Conservation (phyloP, 805 yeast genomes). For the Danielozyma ontarioensis region DNA sequence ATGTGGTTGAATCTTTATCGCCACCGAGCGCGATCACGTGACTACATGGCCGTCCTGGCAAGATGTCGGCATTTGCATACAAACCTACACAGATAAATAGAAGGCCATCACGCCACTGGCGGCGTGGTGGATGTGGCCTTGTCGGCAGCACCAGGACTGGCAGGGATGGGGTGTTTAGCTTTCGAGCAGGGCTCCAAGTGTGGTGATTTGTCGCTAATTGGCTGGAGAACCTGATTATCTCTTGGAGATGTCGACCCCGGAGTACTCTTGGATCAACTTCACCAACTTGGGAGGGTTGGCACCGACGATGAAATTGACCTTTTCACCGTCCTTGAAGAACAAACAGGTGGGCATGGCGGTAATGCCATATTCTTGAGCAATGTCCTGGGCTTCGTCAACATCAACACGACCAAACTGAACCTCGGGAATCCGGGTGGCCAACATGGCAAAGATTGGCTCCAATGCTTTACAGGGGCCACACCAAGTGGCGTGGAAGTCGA, state of each 20-base stretch:
- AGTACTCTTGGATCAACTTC: slow-evolving; percentile 20
- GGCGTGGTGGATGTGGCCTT: no score
- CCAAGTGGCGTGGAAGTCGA: slow-evolving; percentile 71
- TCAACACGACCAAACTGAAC: slow-evolving; percentile 67
- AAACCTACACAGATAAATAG: no score
- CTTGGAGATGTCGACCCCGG: slow-evolving; percentile 20
- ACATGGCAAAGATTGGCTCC: slow-evolving; percentile 47
- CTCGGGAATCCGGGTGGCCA: slow-evolving; percentile 38
- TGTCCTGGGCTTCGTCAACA: slow-evolving; percentile 57
- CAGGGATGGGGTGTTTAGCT: no score
- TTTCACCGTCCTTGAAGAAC: slow-evolving; percentile 55
- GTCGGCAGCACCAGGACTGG: no score
- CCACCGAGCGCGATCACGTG: no score
- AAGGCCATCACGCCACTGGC: no score
- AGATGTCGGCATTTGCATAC: no score
- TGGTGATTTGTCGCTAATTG: no score
- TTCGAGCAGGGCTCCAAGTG: no score
- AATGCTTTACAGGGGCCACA: slow-evolving; percentile 78
- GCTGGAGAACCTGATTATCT: no score
- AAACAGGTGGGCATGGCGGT: slow-evolving; percentile 77
- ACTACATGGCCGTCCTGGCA: no score
- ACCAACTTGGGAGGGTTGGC: slow-evolving; percentile 46
- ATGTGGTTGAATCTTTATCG: no score
- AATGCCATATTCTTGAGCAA: slow-evolving; percentile 57
- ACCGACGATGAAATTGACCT: slow-evolving; percentile 57